Evolutionary conservation across 148 eudicot species (phyloP).

Genomic region (Spergularia marina): DNA sequence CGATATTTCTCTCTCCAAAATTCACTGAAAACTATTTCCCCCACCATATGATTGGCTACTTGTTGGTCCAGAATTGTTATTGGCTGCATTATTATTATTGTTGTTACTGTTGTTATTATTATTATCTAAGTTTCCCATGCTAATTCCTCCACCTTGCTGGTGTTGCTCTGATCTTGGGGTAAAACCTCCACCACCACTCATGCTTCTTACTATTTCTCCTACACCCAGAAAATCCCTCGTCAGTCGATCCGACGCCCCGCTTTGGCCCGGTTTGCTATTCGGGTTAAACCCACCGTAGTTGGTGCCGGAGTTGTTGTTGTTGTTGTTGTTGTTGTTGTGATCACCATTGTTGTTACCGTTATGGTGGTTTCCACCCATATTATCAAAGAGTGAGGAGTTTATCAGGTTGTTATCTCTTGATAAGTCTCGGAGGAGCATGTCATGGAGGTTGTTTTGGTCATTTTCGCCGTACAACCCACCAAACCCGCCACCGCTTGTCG

Average conservation of each 20-base stretch:
- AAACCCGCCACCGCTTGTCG: slow-evolving; percentile 23
- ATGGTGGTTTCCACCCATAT: slow-evolving; percentile 8
- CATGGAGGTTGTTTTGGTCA: slow-evolving; percentile 41
- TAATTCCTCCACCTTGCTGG: slow-evolving; percentile 3
- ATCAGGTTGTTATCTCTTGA: slow-evolving; percentile 32
- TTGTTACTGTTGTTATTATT: slow-evolving; percentile 20
- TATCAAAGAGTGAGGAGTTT: slow-evolving; percentile 34
- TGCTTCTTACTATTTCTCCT: slow-evolving; percentile 55
- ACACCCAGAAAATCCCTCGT: slow-evolving; percentile 67
- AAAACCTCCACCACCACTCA: slow-evolving; percentile 45
- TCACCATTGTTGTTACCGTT: background rate
- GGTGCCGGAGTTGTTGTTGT: background rate
- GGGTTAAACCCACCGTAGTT: slow-evolving; percentile 29
- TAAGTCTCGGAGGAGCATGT: slow-evolving; percentile 21
- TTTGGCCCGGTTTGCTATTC: slow-evolving; percentile 20
- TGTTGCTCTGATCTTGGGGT: slow-evolving; percentile 23
- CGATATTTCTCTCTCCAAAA: background rate
- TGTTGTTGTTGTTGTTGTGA: background rate
- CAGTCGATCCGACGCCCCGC: slow-evolving; percentile 38
- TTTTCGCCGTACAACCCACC: slow-evolving; percentile 35
- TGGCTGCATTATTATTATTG: background rate
- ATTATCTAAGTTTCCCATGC: slow-evolving; percentile 10
- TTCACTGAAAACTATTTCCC: slow-evolving; percentile 23
- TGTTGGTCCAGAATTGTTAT: background rate
- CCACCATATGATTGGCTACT: slow-evolving; percentile 19